Evolutionary conservation across 108 stramenopile species (phyloP).

Genomic region (Mediolabrus comicus): DNA sequence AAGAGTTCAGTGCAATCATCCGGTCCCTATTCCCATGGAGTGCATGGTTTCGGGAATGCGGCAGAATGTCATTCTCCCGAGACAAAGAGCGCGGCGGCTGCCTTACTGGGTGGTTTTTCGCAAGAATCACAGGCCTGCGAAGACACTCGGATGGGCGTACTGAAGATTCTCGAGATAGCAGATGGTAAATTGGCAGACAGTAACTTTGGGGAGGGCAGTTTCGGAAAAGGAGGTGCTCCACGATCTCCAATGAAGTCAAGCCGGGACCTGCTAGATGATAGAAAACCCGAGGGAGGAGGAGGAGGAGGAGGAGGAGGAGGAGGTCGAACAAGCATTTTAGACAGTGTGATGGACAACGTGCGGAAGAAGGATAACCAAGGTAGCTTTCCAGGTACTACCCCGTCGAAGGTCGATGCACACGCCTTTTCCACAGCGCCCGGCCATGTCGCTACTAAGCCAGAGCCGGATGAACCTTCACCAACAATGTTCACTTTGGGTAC

Average conservation of each 20-base stretch:
- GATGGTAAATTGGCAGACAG: slow-evolving; percentile 34
- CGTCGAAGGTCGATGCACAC: slow-evolving; percentile 16
- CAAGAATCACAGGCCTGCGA: slow-evolving; percentile 20
- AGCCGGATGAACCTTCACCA: slow-evolving; percentile 1
- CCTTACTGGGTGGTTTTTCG: slow-evolving; percentile 1
- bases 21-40: background rate
- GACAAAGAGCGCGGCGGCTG: background rate
- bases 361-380: slow-evolving; percentile 20
- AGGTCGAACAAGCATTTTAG: slow-evolving; percentile 25
- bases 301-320: slow-evolving; percentile 12
- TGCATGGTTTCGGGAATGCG: background rate
- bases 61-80: background rate
- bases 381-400: slow-evolving; percentile 11
- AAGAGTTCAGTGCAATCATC: slow-evolving; percentile 6
- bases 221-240: background rate
- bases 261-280: background rate
- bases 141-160: slow-evolving; percentile 38
- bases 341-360: slow-evolving; percentile 26
- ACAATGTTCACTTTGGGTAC: slow-evolving; percentile 13
- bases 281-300: background rate
- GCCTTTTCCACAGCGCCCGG: slow-evolving; percentile 5
- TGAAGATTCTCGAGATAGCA: slow-evolving; percentile 30
- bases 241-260: slow-evolving; percentile 20
- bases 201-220: slow-evolving; percentile 8
- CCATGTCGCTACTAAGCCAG: background rate